These are phyloP conservation scores for Amphichorda felina DNA, from an alignment of 2,329 filamentous ascomycete species.

Conservation along the genomic window DNA sequence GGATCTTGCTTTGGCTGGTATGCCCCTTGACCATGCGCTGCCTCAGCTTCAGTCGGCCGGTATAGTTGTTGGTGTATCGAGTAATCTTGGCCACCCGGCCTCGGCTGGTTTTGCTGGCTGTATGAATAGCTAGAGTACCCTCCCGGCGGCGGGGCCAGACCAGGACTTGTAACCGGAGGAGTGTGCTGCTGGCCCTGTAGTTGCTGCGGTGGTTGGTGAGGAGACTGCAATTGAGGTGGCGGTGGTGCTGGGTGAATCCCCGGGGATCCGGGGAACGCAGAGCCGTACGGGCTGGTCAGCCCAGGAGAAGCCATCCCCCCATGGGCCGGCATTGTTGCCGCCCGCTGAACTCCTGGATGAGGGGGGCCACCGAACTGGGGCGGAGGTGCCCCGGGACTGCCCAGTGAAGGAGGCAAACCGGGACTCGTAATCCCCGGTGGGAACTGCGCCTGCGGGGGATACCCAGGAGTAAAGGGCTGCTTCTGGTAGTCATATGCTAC, in stretches of 20 bases:
- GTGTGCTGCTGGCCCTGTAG: slow-evolving; percentile 10
- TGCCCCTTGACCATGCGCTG: slow-evolving; percentile 20
- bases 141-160: slow-evolving; percentile 31
- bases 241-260: slow-evolving; percentile 32
- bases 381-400: slow-evolving; percentile 26
- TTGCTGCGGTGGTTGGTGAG: not conserved
- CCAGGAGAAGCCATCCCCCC: slow-evolving; percentile 24
- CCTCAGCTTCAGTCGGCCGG: slow-evolving; percentile 53
- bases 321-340: slow-evolving; percentile 35
- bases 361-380: slow-evolving; percentile 25
- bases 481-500: slow-evolving; percentile 44
- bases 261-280: slow-evolving; percentile 28
- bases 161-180: slow-evolving; percentile 19
- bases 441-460: slow-evolving; percentile 33
- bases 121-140: slow-evolving; percentile 46
- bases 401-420: slow-evolving; percentile 12
- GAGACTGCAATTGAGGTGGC: slow-evolving; percentile 10
- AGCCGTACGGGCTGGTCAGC: slow-evolving; percentile 25
- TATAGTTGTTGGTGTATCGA: slow-evolving; percentile 58
- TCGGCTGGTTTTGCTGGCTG: slow-evolving; percentile 14
- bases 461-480: slow-evolving; percentile 39
- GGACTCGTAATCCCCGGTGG: slow-evolving; percentile 31
- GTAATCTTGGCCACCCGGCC: slow-evolving; percentile 30
- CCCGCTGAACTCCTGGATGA: slow-evolving; percentile 34
- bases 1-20: slow-evolving; percentile 32